Evolutionary conservation across 495 filamentous ascomycete species (phyloP), one percentile per base, ranked within the genome.

Genomic region (Aspergillus affinis): DNA sequence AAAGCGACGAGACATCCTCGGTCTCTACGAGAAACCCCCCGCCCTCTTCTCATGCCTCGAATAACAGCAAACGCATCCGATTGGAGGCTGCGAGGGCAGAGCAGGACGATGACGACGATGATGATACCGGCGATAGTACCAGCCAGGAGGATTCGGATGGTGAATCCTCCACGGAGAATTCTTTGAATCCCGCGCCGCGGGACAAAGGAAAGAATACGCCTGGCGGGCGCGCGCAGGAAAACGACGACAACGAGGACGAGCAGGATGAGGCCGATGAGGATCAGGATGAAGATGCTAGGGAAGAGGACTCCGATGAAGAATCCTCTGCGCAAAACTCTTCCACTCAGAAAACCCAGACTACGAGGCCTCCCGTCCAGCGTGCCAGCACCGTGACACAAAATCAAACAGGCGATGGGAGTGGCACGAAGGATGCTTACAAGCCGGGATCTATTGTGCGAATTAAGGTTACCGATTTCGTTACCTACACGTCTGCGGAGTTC

Each of bases 371-470:
- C 7, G 18, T 1, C 15, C 19, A 17, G 44, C 19, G 17, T 20
- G 48, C 29, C 23, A 29, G 18, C 29, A 36, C 41, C 26, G 46
- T 23, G n/a, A 50, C 27, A 2, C 53, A 58, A 32, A 59, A 49
- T 30, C 36, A 23, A 19, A 48, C 26, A 12, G 26, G 51, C 20
- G 60, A 60, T 30, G 48, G 54, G 45, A 64, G 51, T 32, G 36
- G 64, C 6, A 57, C 54, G 8, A 63, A 68, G 4, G 66, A 68
- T 21, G 71, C 65, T 6, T 78, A 86, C 72, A 88, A 94, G 61
- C 87, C 94, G 13, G 94, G 94, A 26, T 88, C 93, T 20, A 96
- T 98, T 65, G 86, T 97, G 17, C 84, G 92, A 23, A 91, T 98
- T 59, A 89, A 87, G 59, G 79, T 98, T 30, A 79, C 75, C n/a